phyloP scores from a whole-genome alignment of 257 asterid species.

The Phtheirospermum japonicum region DNA sequence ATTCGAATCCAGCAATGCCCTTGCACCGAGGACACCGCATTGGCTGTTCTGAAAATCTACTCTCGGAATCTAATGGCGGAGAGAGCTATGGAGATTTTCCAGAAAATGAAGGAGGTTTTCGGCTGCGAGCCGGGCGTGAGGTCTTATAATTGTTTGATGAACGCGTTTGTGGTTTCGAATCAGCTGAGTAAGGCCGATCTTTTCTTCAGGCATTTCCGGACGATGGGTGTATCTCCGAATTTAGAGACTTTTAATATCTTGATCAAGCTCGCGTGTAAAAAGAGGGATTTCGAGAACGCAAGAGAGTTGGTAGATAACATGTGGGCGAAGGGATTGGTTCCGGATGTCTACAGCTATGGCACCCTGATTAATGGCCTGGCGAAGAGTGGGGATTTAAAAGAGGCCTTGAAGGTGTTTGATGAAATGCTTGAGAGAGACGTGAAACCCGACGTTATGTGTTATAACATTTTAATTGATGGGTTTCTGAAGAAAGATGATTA shows the following conservation, averaged over 20 bases:
- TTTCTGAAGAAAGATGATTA: constrained; percentile 54
- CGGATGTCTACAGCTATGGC: constrained; percentile 77
- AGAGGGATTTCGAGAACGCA: constrained; percentile 53
- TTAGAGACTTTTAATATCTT: constrained; percentile 61
- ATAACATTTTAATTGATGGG: constrained; percentile 75
- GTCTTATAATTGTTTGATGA: constrained; percentile 71
- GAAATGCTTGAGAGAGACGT: constrained; percentile 78
- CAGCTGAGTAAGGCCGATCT: constrained; percentile 67
- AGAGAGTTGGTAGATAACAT: constrained; percentile 40
- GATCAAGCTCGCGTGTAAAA: constrained; percentile 61
- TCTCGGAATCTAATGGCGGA: constrained; percentile 56
- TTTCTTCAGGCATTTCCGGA: constrained; percentile 52
- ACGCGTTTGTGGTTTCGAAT: constrained; percentile 66
- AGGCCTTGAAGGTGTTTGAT: constrained; percentile 69
- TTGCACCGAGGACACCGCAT: constrained; percentile 67
- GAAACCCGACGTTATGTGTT: constrained; percentile 68
- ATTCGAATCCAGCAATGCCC: constrained; percentile 48
- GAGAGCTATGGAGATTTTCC: constrained; percentile 60
- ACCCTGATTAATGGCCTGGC: constrained; percentile 63
- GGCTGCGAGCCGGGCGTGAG: constrained; percentile 71
- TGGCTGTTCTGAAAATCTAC: constrained; percentile 58
- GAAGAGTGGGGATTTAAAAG: constrained; percentile 48
- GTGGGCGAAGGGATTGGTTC: constrained; percentile 52
- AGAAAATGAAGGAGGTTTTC: constrained; percentile 62
- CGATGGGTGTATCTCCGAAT: constrained; percentile 70